Percentiles rank a stretch among this genome's conserved stretches.
phyloP scores from a whole-genome alignment of 208 protist genomes.

The Wallacemonas sp. region DNA sequence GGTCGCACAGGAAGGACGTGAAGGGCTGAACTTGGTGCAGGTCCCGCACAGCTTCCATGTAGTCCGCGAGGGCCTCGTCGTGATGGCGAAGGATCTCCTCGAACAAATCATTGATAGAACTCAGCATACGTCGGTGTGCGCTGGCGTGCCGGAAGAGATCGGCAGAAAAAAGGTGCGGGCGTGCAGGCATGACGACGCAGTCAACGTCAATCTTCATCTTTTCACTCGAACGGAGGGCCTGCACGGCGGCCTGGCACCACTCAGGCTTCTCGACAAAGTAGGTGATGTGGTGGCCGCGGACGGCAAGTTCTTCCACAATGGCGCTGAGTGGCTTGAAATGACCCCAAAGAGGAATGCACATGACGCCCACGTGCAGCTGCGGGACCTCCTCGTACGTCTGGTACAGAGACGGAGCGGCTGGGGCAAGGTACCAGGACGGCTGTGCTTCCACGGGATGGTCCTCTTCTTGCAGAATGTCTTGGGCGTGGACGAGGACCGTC shows the following conservation, averaged over 20 bases:
- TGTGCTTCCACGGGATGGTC: constrained; percentile 2
- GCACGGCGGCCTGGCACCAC: constrained; percentile 35
- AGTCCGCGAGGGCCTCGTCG: constrained; percentile 27
- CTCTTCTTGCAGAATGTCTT: constrained; percentile 2
- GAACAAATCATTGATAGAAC: constrained; percentile 22
- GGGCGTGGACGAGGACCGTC: not conserved
- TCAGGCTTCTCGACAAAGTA: constrained; percentile 35
- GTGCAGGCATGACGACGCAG: constrained; percentile 25
- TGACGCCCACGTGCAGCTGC: constrained; percentile 45
- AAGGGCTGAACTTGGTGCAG: constrained; percentile 29
- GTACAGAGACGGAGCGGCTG: constrained; percentile 24
- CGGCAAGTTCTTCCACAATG: constrained; percentile 38
- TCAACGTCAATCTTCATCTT: constrained; percentile 19
- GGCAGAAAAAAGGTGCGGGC: constrained; percentile 15
- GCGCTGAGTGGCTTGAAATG: constrained; percentile 45
- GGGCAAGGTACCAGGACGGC: not conserved
- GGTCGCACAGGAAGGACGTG: constrained; percentile 46
- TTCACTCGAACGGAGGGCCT: constrained; percentile 4
- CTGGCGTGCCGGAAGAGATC: constrained; percentile 17
- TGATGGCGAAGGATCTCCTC: constrained; percentile 28
- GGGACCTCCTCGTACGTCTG: constrained; percentile 15
- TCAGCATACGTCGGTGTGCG: constrained; percentile 8
- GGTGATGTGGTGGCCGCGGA: constrained; percentile 47
- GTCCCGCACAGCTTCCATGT: constrained; percentile 14
- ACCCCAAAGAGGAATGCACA: constrained; percentile 43